Conservation (phyloP, 2,329 filamentous ascomycete genomes). For the Lojkania enalia region DNA sequence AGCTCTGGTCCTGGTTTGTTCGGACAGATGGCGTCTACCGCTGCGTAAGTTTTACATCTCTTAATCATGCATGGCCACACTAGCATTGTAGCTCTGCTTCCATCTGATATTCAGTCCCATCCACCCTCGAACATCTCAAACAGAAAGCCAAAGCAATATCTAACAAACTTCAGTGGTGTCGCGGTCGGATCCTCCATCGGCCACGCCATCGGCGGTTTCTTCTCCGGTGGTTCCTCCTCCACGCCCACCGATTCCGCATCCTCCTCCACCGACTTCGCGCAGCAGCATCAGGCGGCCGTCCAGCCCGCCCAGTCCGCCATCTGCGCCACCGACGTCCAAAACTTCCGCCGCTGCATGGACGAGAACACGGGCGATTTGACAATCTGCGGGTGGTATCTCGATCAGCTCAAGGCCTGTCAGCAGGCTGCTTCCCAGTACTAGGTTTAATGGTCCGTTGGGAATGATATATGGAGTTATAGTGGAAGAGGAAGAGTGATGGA, state of each 20-base stretch:
- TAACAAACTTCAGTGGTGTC: slow-evolving; percentile 71
- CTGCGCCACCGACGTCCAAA: slow-evolving; percentile 78
- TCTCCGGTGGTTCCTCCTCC: slow-evolving; percentile 67
- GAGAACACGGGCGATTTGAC: slow-evolving; percentile 91
- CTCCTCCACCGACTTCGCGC: slow-evolving; percentile 38
- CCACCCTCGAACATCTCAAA: slow-evolving; percentile 6
- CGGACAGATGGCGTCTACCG: slow-evolving; percentile 95
- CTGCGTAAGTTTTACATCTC: slow-evolving; percentile 73
- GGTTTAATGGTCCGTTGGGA: too few species aligned
- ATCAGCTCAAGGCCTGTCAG: slow-evolving; percentile 73
- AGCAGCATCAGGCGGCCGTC: slow-evolving; percentile 35
- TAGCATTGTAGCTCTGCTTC: slow-evolving; percentile 3
- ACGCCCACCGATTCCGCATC: slow-evolving; percentile 37
- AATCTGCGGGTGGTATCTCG: slow-evolving; percentile 97
- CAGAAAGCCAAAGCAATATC: slow-evolving; percentile 26
- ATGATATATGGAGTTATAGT: not conserved
- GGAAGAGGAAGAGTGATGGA: slow-evolving; percentile 1
- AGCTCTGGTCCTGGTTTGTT: slow-evolving; percentile 80
- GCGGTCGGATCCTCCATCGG: slow-evolving; percentile 94
- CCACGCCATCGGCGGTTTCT: slow-evolving; percentile 89
- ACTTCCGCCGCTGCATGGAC: slow-evolving; percentile 96
- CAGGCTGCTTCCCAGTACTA: slow-evolving; percentile 53
- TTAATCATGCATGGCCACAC: slow-evolving; percentile 4
- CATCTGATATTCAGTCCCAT: not conserved
- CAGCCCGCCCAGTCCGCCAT: slow-evolving; percentile 48